Evolutionary conservation across 2,329 filamentous ascomycete genomes (phyloP).

Genomic region (Cladosporium phlei): DNA sequence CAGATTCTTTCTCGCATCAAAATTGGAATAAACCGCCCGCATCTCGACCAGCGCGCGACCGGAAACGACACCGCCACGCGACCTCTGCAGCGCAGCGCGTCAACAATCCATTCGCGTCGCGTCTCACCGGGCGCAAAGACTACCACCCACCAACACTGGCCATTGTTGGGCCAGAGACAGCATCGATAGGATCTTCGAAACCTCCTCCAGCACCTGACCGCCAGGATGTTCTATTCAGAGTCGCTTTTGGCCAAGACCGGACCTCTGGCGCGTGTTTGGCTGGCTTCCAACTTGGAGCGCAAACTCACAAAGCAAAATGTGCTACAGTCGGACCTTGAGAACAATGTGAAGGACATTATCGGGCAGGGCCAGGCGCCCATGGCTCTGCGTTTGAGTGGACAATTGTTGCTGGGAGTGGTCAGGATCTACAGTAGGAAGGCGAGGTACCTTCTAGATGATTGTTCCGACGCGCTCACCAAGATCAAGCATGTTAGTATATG

Average conservation of each 20-base stretch:
- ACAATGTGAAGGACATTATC: slow-evolving; percentile 93
- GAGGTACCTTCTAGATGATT: slow-evolving; percentile 92
- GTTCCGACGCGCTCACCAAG: slow-evolving; percentile 94
- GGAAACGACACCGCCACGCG: slow-evolving; percentile 2
- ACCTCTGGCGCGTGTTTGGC: slow-evolving; percentile 94
- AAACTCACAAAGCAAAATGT: slow-evolving; percentile 98
- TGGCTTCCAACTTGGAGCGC: slow-evolving; percentile 95
- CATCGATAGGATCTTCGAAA: slow-evolving; percentile 1
- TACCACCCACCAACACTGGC: slow-evolving; percentile 4
- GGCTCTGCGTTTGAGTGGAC: slow-evolving; percentile 87
- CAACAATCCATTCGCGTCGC: slow-evolving; percentile 27
- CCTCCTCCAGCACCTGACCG: slow-evolving; percentile 1
- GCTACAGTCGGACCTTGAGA: slow-evolving; percentile 86
- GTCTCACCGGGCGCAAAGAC: slow-evolving; percentile 17
- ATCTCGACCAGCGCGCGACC: too few relatives aligned
- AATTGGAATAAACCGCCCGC: neutral
- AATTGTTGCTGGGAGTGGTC: slow-evolving; percentile 90
- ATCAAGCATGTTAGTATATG: slow-evolving; percentile 82
- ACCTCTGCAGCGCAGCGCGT: slow-evolving; percentile 13
- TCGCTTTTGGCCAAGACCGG: slow-evolving; percentile 93
- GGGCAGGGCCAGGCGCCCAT: slow-evolving; percentile 89
- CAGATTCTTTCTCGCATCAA: too few relatives aligned
- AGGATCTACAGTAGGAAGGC: slow-evolving; percentile 97
- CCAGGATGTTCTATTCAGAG: slow-evolving; percentile 91
- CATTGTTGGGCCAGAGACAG: neutral